phyloP scores from a whole-genome alignment of 1,284 basidiomycete species.

The Apiotrichum domesticum region DNA sequence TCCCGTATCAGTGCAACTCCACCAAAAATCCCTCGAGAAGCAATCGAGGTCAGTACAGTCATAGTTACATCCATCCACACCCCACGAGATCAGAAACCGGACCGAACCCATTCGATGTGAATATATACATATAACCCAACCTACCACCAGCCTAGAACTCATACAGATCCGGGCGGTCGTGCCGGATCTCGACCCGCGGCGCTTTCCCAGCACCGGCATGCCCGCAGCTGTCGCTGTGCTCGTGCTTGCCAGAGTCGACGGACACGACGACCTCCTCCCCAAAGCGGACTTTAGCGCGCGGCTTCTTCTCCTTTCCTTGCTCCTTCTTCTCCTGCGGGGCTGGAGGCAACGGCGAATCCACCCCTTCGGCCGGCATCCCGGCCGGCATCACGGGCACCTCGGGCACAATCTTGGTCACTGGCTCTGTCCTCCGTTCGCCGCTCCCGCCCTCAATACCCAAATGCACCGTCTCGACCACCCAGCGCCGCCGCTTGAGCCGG shows the following conservation, averaged over 20 bases:
- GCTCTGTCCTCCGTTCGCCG: conserved; percentile 66
- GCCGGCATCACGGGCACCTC: neutral
- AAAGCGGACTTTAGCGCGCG: conserved; percentile 35
- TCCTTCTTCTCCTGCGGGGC: neutral
- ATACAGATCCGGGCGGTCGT: conserved; percentile 49
- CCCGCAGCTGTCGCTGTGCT: neutral
- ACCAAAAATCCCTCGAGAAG: too few species aligned
- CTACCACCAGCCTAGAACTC: conserved; percentile 40
- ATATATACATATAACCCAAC: too few species aligned
- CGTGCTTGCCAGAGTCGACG: neutral
- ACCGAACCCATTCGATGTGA: too few species aligned
- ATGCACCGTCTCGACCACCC: conserved; percentile 88
- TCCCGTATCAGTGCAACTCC: too few species aligned
- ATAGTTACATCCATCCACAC: too few species aligned
- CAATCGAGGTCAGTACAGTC: too few species aligned
- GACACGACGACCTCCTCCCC: conserved; percentile 26
- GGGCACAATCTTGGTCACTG: conserved; percentile 5
- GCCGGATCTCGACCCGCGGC: conserved; percentile 27
- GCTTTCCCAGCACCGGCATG: neutral
- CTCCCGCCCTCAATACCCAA: conserved; percentile 88
- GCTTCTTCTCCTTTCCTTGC: conserved; percentile 12
- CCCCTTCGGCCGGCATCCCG: neutral
- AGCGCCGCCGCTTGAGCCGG: conserved; percentile 77
- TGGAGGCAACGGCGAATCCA: neutral
- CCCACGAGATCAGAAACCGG: too few species aligned